Evolutionary conservation across 2,329 filamentous ascomycete species (phyloP).

Genomic region (Dryadomyces quercivorus): DNA sequence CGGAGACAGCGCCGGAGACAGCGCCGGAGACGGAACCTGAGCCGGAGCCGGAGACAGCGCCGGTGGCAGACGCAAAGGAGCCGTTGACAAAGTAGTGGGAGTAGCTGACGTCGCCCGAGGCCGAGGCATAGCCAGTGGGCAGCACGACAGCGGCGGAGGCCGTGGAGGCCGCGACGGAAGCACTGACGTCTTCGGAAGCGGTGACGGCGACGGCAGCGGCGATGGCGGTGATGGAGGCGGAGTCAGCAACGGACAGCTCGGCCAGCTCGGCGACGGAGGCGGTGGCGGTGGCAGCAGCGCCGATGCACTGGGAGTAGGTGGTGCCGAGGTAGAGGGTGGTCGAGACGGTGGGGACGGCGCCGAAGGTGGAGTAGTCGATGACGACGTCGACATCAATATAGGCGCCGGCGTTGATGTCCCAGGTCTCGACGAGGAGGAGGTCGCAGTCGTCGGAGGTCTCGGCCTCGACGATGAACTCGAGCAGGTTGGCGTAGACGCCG

Average conservation of each 20-base stretch:
- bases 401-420: conserved; percentile 27
- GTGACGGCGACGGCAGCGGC: not conserved
- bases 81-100: not conserved
- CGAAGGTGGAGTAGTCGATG: conserved; percentile 24
- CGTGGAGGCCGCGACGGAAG: not conserved
- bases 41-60: not conserved
- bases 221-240: not conserved
- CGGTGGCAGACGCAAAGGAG: not conserved
- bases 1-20: not conserved
- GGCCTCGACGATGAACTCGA: conserved; percentile 36
- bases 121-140: not conserved
- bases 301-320: conserved; percentile 23
- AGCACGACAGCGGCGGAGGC: too few relatives aligned
- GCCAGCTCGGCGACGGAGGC: not conserved
- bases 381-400: conserved; percentile 22
- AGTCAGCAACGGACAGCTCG: not conserved
- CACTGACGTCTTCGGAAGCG: not conserved
- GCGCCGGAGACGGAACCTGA: not conserved
- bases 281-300: conserved; percentile 1
- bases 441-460: conserved; percentile 24
- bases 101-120: not conserved
- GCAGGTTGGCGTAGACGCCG: conserved; percentile 37
- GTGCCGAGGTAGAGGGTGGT: conserved; percentile 25
- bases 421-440: conserved; percentile 22
- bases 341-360: conserved; percentile 27